Conservation (phyloP, 352 stramenopile genomes). For the Phytophthora tentaculata region DNA sequence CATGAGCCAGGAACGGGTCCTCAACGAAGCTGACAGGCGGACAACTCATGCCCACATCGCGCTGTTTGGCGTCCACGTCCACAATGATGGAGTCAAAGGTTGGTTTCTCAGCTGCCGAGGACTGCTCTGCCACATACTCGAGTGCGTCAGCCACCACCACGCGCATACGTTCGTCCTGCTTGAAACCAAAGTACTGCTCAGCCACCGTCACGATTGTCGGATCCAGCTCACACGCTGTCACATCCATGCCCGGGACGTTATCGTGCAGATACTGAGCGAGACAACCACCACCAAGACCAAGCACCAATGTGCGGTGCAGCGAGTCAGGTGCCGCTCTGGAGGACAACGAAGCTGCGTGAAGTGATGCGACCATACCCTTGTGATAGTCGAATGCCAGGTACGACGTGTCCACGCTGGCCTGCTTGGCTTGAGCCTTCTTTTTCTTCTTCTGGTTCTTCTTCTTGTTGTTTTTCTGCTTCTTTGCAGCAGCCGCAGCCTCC, state of each 20-base stretch:
- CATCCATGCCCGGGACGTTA: slow-evolving; percentile 51
- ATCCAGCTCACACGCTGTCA: slow-evolving; percentile 76
- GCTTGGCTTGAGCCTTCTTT: slow-evolving; percentile 38
- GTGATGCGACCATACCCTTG: slow-evolving; percentile 69
- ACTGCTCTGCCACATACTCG: slow-evolving; percentile 47
- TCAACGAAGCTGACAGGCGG: slow-evolving; percentile 71
- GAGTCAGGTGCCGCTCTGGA: slow-evolving; percentile 15
- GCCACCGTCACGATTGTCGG: slow-evolving; percentile 63
- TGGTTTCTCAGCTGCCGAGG: slow-evolving; percentile 13
- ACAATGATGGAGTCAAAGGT: slow-evolving; percentile 70
- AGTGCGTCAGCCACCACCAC: slow-evolving; percentile 62
- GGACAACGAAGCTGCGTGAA: slow-evolving; percentile 51
- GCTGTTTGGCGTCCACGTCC: slow-evolving; percentile 79
- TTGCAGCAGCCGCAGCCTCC: slow-evolving; percentile 29
- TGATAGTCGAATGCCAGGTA: slow-evolving; percentile 85
- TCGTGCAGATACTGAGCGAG: slow-evolving; percentile 72
- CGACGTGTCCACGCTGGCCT: slow-evolving; percentile 50
- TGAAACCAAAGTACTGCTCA: slow-evolving; percentile 75
- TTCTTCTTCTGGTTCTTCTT: slow-evolving; percentile 75
- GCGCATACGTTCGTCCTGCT: slow-evolving; percentile 44
- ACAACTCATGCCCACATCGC: slow-evolving; percentile 74
- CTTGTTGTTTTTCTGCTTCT: slow-evolving; percentile 63
- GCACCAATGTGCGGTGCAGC: slow-evolving; percentile 51
- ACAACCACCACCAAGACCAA: slow-evolving; percentile 77
- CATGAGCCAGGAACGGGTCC: slow-evolving; percentile 45